phyloP scores from a whole-genome alignment of 2,329 filamentous ascomycete genomes.

The Zopfia rhizophila region DNA sequence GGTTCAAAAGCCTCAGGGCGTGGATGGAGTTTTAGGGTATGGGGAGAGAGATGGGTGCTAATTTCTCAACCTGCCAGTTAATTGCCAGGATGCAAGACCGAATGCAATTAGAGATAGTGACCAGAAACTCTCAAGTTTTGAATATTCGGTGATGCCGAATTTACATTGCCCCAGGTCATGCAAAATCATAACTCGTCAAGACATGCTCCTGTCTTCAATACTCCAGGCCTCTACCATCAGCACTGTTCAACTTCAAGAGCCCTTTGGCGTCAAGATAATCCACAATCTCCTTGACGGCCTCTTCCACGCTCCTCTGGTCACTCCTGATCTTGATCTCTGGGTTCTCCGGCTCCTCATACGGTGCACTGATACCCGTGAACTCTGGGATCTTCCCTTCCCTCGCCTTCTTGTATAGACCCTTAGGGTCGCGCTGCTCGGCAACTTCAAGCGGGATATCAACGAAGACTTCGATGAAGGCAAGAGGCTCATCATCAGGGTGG shows the following conservation, averaged over 20 bases:
- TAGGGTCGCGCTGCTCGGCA: conserved; percentile 94
- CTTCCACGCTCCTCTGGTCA: conserved; percentile 83
- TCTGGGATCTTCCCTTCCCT: conserved; percentile 93
- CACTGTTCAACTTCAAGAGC: conserved; percentile 58
- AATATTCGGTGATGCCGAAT: too few relatives aligned
- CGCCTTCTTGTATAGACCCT: conserved; percentile 98
- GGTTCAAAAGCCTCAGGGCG: too few relatives aligned
- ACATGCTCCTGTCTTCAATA: conserved; percentile 16
- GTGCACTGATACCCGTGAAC: conserved; percentile 94
- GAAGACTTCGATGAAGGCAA: conserved; percentile 93
- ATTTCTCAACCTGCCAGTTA: too few relatives aligned
- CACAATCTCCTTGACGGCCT: conserved; percentile 86
- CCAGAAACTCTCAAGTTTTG: too few relatives aligned
- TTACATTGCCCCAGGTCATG: too few relatives aligned
- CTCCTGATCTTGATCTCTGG: conserved; percentile 90
- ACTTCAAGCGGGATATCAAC: conserved; percentile 92
- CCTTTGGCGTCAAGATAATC: conserved; percentile 79
- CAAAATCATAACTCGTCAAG: conserved; percentile 1
- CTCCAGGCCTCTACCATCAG: conserved; percentile 26
- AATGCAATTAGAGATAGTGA: too few relatives aligned
- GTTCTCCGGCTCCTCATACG: conserved; percentile 88
- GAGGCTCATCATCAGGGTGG: conserved; percentile 67
- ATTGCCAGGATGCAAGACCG: too few relatives aligned
- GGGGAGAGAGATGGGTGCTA: too few relatives aligned
- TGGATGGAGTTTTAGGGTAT: too few relatives aligned